Percentiles rank a stretch among this genome's conserved stretches.
Evolutionary conservation across 371 early-diverging fungal genomes (phyloP).

Genomic region (Haplosporangium sp.): DNA sequence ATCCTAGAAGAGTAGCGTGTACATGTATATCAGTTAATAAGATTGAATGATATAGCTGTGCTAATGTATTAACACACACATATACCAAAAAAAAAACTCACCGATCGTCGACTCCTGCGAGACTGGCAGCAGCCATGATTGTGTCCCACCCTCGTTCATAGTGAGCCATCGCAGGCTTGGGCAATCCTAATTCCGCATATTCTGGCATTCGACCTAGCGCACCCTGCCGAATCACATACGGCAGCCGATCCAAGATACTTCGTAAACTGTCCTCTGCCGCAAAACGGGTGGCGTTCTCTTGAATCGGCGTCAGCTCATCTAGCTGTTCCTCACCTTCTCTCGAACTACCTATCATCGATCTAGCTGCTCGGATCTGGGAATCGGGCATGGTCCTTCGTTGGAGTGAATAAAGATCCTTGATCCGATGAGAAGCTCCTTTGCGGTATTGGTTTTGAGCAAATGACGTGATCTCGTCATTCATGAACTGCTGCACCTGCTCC

Average conservation of each 20-base stretch:
- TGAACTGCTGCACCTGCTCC: constrained; percentile 8
- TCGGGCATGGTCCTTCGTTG: constrained; percentile 16
- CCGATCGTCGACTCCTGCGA: constrained; percentile 48
- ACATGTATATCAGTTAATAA: background rate
- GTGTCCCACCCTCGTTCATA: constrained; percentile 48
- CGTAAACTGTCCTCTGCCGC: constrained; percentile 18
- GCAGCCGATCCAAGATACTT: constrained; percentile 22
- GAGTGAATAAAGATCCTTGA: constrained; percentile 9
- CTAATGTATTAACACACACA: background rate
- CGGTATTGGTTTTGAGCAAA: constrained; percentile 22
- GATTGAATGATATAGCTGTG: background rate
- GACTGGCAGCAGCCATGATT: constrained; percentile 34
- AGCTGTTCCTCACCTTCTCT: background rate
- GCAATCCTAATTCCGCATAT: constrained; percentile 11
- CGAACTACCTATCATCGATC: constrained; percentile 5
- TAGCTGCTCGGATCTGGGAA: constrained; percentile 8
- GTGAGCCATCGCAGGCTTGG: constrained; percentile 6
- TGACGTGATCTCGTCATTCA: constrained; percentile 4
- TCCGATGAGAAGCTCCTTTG: constrained; percentile 5
- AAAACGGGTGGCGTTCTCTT: constrained; percentile 31
- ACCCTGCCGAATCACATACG: constrained; percentile 46
- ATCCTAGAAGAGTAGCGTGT: constrained; percentile 18
- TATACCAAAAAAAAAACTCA: constrained; percentile 1
- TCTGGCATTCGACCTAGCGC: constrained; percentile 24
- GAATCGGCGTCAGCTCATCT: constrained; percentile 21